phyloP scores from a whole-genome alignment of 192 early-diverging fungal genomes.

The Coemansia sp. region DNA sequence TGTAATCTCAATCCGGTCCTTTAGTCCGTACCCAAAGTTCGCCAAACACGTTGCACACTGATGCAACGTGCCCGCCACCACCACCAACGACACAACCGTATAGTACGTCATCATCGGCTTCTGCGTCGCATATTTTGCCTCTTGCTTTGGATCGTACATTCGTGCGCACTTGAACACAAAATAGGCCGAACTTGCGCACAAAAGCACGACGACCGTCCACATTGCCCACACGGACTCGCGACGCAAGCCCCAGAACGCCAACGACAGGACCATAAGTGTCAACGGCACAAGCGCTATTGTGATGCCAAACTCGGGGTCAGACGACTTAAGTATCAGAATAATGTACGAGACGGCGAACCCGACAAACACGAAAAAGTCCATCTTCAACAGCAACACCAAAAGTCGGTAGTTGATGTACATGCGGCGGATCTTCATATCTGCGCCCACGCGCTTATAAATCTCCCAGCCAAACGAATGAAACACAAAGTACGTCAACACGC shows the following conservation, averaged over 20 bases:
- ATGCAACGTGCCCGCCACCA: conserved; percentile 42
- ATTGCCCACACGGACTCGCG: conserved; percentile 35
- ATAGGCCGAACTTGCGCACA: conserved; percentile 49
- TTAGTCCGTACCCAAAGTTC: conserved; percentile 53
- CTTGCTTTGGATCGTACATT: conserved; percentile 54
- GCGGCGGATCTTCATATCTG: conserved; percentile 57
- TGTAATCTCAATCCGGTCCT: conserved; percentile 51
- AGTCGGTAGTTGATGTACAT: conserved; percentile 55
- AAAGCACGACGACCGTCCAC: conserved; percentile 46
- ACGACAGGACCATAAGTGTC: conserved; percentile 40
- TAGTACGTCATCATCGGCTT: conserved; percentile 54
- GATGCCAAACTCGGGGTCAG: conserved; percentile 53
- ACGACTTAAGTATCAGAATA: conserved; percentile 57
- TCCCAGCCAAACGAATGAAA: conserved; percentile 58
- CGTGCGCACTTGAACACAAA: conserved; percentile 54
- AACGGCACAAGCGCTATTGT: conserved; percentile 50
- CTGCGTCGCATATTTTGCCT: conserved; percentile 42
- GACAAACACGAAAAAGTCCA: conserved; percentile 55
- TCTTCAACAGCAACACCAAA: conserved; percentile 53
- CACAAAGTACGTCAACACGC: conserved; percentile 50
- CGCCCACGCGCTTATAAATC: conserved; percentile 58
- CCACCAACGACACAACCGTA: conserved; percentile 40
- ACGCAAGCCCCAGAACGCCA: conserved; percentile 54
- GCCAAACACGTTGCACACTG: conserved; percentile 46
- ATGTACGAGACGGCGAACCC: conserved; percentile 60